Percentiles rank a stretch among this genome's conserved stretches.
phyloP scores from a whole-genome alignment of 2,329 filamentous ascomycete genomes.

The Xylariaceae sp. region DNA sequence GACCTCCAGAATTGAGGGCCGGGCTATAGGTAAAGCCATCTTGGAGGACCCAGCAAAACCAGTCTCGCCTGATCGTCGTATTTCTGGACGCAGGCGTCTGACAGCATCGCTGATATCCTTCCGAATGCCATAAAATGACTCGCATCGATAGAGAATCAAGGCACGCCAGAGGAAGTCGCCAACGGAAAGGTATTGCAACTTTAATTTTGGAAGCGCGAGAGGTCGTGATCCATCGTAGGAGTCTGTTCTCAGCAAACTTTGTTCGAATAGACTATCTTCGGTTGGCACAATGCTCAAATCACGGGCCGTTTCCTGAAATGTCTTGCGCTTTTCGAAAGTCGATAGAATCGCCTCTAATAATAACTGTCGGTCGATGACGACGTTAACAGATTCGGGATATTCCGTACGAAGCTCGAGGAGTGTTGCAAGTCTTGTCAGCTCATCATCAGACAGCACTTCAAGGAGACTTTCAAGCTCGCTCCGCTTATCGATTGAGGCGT shows the following conservation, averaged over 20 bases:
- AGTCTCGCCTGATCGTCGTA: conserved; percentile 59
- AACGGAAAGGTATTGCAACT: conserved; percentile 90
- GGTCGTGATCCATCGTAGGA: conserved; percentile 82
- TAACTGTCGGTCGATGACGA: conserved; percentile 61
- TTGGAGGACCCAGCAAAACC: conserved; percentile 80
- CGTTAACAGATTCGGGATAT: conserved; percentile 69
- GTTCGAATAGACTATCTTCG: conserved; percentile 76
- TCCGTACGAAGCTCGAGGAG: conserved; percentile 72
- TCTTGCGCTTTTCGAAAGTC: conserved; percentile 70
- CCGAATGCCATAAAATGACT: conserved; percentile 89
- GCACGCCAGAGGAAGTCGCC: conserved; percentile 97
- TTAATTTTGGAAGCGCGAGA: conserved; percentile 87
- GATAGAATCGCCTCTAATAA: conserved; percentile 69
- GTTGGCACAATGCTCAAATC: conserved; percentile 77
- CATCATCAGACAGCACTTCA: conserved; percentile 66
- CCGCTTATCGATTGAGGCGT: conserved; percentile 78
- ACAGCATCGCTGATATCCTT: conserved; percentile 84
- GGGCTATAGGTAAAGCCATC: conserved; percentile 85
- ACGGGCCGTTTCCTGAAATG: conserved; percentile 75
- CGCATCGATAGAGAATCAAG: conserved; percentile 80
- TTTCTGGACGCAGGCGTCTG: conserved; percentile 70
- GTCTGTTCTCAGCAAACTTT: conserved; percentile 73
- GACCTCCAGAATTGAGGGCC: conserved; percentile 82
- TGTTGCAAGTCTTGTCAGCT: conserved; percentile 64
- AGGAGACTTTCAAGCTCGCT: conserved; percentile 75